Evolutionary conservation across 2,329 filamentous ascomycete genomes (phyloP), one percentile per base, ranked within the genome.

Genomic region (Colletotrichum caudatum): DNA sequence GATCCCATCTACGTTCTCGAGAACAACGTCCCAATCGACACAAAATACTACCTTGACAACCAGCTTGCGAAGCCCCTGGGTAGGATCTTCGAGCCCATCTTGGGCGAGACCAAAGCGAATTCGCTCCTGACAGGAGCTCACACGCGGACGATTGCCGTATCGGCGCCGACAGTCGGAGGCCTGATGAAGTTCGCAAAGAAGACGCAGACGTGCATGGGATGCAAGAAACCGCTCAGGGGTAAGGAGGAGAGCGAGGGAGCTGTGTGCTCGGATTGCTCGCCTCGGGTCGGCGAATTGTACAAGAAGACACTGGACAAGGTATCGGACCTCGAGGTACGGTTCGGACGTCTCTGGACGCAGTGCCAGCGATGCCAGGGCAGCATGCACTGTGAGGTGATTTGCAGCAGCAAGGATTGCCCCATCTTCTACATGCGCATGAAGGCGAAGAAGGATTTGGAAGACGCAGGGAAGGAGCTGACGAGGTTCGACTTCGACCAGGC

Each of bases 371-470:
- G 96, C 81, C 96, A 99, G 84, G 96, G 95, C 66, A 98, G 94
- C 84, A 93, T 99, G 88, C 96, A 99, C 83, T 96, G 94, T 81
- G 96, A 99, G 82, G 97, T 99, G 66, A 98, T 99, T 76, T 99
- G 96, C 85, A 95, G 92, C 74, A 95, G 92, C 80, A 93, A 94
- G 81, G 96, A 99, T 84, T 99, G 96, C 80, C 96, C 96, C 1
- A 99, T 99, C 78, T 99, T 99, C 82, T 99, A 99, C 82, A 99
- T 99, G 96, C 91, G 96, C 5, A 99, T 99, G 96, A 99, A 99
- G 87, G 95, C 95, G 41, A 97, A 98, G 88, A 99, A 99, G 86
- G 96, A 99, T 80, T 91, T 98, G 50, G 95, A 98, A 81, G 96
- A 99, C 83, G 92, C 92, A 1, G 94, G 95, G 69, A 97, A 94